Base-by-base conservation (phyloP, 2,329 filamentous ascomycete genomes). In the Pseudogymnoascus destructans region DNA sequence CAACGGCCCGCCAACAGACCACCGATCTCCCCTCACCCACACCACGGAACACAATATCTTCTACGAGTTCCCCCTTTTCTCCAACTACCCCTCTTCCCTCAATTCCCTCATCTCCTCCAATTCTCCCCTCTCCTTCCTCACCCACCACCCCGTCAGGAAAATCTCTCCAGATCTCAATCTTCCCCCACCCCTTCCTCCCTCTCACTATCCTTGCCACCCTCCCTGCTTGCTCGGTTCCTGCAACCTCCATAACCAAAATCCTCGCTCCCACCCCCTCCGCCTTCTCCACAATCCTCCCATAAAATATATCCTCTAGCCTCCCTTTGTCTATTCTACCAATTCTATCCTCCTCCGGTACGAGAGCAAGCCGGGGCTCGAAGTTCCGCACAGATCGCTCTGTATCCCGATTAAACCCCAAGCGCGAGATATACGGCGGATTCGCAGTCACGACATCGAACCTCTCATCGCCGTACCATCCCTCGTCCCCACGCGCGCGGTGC, bases 361-460 rank as follows among this genome's bases (percentile, higher is more conserved):
- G 76, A 0, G 93, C 93, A 10, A 87, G 72, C 62, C 75, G 80
- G 3, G 93, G 93, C 71, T 98, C 93, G 68, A 82, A 89, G 49
- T 82, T 82, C 13, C 89, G 80, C 27, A 96, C 92, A 10, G 87
- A 92, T 23, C 83, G 79, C 1, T 78, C 75, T 1, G 86, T 90
- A 15, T 80, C 79, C 36, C 71, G 77, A 36, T 76, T 71, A 66
- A 87, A 90, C 6, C 79, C 80, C 6, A 56, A 10, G 3, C 70
- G 62, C 1, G 90, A 95, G 56, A 97, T 85, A 69, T 97, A 97
- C 0, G 93, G 93, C 13, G 93, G 93, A 66, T 98, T 98, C 1
- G 87, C 87, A 33, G 93, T 79, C 1, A 98, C 71, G 3, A 97
- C 72, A 59, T 70, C 66, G 25, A 57, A 30, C 13, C 3, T 19